Percentiles rank a stretch among this genome's conserved stretches.
Evolutionary conservation across 257 asterid species (phyloP).

Genomic region (Osmanthus fragrans): DNA sequence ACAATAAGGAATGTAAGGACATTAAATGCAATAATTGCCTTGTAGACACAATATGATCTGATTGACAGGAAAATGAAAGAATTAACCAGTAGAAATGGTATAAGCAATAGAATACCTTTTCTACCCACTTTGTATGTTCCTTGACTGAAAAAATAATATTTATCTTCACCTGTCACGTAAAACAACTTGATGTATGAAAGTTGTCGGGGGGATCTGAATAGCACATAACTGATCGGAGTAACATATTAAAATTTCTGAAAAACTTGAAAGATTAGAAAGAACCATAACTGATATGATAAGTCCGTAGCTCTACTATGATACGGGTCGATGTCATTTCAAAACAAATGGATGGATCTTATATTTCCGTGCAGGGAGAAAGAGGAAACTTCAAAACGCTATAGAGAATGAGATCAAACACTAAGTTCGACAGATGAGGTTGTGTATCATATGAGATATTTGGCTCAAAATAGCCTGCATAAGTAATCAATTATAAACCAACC

Average conservation of each 20-base stretch:
- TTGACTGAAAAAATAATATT: constrained; percentile 66
- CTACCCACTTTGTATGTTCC: constrained; percentile 93
- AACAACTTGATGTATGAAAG: constrained; percentile 21
- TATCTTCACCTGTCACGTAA: constrained; percentile 67
- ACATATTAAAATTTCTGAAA: background rate
- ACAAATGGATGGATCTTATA: background rate
- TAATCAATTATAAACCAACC: background rate
- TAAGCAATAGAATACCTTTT: constrained; percentile 55
- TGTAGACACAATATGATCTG: background rate
- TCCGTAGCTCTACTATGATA: background rate
- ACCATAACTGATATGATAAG: background rate
- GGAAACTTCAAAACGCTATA: background rate
- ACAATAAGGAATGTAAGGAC: background rate
- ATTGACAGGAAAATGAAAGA: background rate
- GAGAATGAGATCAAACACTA: background rate
- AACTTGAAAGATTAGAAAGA: constrained; percentile 1
- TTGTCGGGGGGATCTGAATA: background rate
- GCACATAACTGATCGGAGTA: constrained; percentile 1
- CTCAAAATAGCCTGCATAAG: background rate
- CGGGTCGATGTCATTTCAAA: background rate
- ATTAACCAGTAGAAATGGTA: background rate
- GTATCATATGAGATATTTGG: background rate
- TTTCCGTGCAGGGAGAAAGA: background rate
- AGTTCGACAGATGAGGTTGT: background rate
- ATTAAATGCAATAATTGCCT: background rate